phyloP scores from a whole-genome alignment of 208 protist species.

The Crithidia fasciculata region DNA sequence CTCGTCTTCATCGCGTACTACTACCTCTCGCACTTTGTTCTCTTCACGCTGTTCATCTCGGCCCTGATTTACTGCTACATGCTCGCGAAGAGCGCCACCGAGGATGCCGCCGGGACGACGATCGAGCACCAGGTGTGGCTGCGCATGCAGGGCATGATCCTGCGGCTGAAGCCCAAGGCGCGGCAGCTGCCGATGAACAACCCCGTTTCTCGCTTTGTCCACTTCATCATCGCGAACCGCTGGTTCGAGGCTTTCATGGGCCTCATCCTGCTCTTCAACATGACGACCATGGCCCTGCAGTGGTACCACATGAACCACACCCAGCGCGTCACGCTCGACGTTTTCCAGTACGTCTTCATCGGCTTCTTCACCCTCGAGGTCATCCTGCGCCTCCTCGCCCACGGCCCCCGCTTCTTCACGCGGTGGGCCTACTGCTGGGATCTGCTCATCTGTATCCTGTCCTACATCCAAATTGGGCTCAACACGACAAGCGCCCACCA shows the following conservation, averaged over 20 bases:
- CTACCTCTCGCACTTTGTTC: slow-evolving; percentile 87
- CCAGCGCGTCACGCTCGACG: slow-evolving; percentile 54
- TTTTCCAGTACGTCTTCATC: slow-evolving; percentile 87
- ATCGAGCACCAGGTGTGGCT: slow-evolving; percentile 84
- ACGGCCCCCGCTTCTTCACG: slow-evolving; percentile 81
- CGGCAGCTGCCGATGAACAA: slow-evolving; percentile 69
- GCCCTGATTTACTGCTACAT: slow-evolving; percentile 92
- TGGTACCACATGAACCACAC: slow-evolving; percentile 73
- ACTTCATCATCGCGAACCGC: slow-evolving; percentile 52
- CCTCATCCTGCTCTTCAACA: slow-evolving; percentile 75
- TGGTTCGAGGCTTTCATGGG: slow-evolving; percentile 78
- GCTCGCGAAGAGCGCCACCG: slow-evolving; percentile 62
- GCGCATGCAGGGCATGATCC: slow-evolving; percentile 78
- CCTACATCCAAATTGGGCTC: slow-evolving; percentile 81
- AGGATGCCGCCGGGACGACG: slow-evolving; percentile 67
- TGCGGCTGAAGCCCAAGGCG: slow-evolving; percentile 59
- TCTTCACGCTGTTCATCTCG: slow-evolving; percentile 91
- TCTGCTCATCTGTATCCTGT: slow-evolving; percentile 73
- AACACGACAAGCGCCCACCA: slow-evolving; percentile 59
- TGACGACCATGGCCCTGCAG: slow-evolving; percentile 87
- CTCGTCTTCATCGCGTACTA: slow-evolving; percentile 93
- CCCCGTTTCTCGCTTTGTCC: slow-evolving; percentile 55
- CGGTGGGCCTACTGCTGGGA: slow-evolving; percentile 88
- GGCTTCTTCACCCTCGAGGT: slow-evolving; percentile 89
- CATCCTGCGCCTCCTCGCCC: slow-evolving; percentile 71